phyloP scores from a whole-genome alignment of 2,329 filamentous ascomycete species.

The Calonectria multiphialidica region DNA sequence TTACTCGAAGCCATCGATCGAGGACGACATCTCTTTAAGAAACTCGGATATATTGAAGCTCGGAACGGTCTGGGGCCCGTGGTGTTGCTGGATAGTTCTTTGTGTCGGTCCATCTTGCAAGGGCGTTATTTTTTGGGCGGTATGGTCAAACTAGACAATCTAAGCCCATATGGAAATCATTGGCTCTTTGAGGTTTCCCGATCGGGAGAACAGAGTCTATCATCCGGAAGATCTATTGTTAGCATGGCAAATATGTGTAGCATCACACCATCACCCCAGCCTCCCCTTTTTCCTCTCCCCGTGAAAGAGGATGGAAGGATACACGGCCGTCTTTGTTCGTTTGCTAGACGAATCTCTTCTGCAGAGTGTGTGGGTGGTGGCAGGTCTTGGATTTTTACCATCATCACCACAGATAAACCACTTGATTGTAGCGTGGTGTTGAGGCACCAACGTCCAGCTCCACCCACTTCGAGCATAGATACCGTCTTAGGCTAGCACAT shows the following conservation, averaged over 20 bases:
- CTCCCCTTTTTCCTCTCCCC: not conserved
- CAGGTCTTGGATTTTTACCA: not conserved
- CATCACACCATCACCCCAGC: not conserved
- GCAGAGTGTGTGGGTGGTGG: not conserved
- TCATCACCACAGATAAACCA: not conserved
- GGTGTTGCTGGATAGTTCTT: conserved; percentile 30
- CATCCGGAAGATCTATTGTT: conserved; percentile 30
- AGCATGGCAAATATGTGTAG: conserved; percentile 20
- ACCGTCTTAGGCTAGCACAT: conserved; percentile 30
- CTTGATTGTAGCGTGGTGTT: conserved; percentile 9
- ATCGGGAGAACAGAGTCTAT: not conserved
- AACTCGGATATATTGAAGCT: conserved; percentile 24
- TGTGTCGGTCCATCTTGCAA: conserved; percentile 22
- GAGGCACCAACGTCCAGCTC: conserved; percentile 2
- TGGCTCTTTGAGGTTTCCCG: conserved; percentile 31
- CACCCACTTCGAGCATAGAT: conserved; percentile 2
- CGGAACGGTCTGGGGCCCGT: conserved; percentile 27
- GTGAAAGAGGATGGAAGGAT: too few relatives aligned
- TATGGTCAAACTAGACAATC: not conserved
- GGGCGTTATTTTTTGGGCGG: conserved; percentile 24
- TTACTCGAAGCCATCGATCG: not conserved
- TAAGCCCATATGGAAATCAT: conserved; percentile 11
- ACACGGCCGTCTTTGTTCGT: not conserved
- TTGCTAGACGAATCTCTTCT: not conserved
- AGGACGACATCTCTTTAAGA: not conserved